phyloP scores from a whole-genome alignment of 2,329 filamentous ascomycete species.

The Sclerotiophoma versabilis region DNA sequence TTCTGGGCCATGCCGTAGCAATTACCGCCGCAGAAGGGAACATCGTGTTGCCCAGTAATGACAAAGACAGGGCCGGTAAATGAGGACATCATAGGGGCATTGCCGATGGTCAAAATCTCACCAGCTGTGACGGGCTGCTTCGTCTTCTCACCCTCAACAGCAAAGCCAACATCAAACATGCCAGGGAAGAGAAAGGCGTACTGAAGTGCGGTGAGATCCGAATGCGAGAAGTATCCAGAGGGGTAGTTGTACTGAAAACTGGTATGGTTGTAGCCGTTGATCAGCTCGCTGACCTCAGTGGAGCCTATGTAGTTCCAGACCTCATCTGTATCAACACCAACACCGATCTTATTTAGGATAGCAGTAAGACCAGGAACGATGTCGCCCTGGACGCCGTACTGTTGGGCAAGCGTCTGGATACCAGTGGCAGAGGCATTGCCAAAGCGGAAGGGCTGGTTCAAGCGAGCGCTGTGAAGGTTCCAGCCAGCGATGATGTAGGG shows the following conservation, averaged over 20 bases:
- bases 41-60: constrained; percentile 60
- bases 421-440: constrained; percentile 35
- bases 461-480: constrained; percentile 57
- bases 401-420: constrained; percentile 13
- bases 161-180: constrained; percentile 63
- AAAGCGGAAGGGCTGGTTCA: constrained; percentile 52
- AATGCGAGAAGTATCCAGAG: constrained; percentile 62
- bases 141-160: constrained; percentile 54
- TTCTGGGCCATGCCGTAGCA: constrained; percentile 55
- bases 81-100: constrained; percentile 40
- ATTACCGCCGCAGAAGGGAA: constrained; percentile 69
- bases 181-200: constrained; percentile 58
- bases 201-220: constrained; percentile 58
- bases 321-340: constrained; percentile 25
- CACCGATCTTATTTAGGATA: constrained; percentile 23
- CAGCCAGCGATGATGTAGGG: constrained; percentile 54
- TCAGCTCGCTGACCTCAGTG: constrained; percentile 40
- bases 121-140: constrained; percentile 66
- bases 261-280: constrained; percentile 42
- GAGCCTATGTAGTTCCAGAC: constrained; percentile 39
- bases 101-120: constrained; percentile 65
- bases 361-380: constrained; percentile 28
- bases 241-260: constrained; percentile 38
- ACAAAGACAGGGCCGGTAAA: constrained; percentile 65
- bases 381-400: constrained; percentile 20